phyloP scores from a whole-genome alignment of 179 eudicot species.

The Gypsophila paniculata region DNA sequence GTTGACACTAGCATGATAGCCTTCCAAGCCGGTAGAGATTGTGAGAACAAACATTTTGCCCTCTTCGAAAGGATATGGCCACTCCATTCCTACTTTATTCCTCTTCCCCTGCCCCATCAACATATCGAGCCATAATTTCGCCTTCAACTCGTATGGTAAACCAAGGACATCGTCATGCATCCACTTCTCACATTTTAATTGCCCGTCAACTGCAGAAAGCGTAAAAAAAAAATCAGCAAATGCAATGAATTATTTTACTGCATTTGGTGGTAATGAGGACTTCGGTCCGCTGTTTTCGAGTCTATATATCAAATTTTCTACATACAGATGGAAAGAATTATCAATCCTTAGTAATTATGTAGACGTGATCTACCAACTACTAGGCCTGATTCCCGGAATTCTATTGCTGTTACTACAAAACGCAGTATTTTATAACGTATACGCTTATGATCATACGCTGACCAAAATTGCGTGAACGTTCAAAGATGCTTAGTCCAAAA shows the following conservation, averaged over 20 bases:
- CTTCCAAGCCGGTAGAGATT: constrained; percentile 58
- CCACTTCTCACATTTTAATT: constrained; percentile 64
- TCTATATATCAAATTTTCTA: neutral
- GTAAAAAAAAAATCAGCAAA: neutral
- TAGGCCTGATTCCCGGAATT: neutral
- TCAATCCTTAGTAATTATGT: neutral
- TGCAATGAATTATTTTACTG: neutral
- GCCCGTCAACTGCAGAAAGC: constrained; percentile 53
- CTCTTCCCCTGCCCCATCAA: constrained; percentile 46
- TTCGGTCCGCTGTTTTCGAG: neutral
- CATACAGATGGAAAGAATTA: neutral
- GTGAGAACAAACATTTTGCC: constrained; percentile 65
- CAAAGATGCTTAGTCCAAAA: neutral
- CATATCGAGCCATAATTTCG: constrained; percentile 49
- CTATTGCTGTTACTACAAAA: neutral
- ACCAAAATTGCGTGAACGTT: neutral
- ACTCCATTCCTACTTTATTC: constrained; percentile 38
- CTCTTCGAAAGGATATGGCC: constrained; percentile 64
- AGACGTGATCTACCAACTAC: neutral
- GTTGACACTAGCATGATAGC: constrained; percentile 62
- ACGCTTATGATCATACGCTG: neutral
- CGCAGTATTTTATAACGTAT: neutral
- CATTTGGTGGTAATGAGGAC: too few relatives aligned
- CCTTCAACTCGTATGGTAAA: constrained; percentile 39
- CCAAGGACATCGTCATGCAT: constrained; percentile 35